Conservation (phyloP, 441 rosid species). For the Sinapis alba region DNA sequence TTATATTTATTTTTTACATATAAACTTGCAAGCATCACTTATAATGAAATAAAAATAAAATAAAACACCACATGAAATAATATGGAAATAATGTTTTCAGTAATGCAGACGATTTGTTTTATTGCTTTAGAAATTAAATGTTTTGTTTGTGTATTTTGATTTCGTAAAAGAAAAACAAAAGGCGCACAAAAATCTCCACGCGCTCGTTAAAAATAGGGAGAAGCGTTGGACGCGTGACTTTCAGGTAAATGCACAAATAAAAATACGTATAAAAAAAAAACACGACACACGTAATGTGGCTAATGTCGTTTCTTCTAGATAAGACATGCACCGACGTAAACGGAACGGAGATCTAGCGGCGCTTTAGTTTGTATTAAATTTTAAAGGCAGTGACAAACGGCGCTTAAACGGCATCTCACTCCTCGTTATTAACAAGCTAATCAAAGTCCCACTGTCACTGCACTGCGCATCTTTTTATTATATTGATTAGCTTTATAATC, state of each 20-base stretch:
- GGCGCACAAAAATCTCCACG: not conserved
- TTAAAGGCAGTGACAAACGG: constrained; percentile 43
- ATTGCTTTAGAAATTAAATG: not conserved
- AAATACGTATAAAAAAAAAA: not conserved
- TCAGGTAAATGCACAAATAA: not conserved
- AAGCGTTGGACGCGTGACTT: not conserved
- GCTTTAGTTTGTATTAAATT: constrained; percentile 1
- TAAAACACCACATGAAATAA: too few species aligned
- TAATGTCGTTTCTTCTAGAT: constrained; percentile 16
- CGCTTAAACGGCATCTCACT: constrained; percentile 40
- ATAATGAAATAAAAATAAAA: too few species aligned
- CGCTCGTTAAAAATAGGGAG: not conserved
- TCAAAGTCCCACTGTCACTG: constrained; percentile 20
- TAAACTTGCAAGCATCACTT: too few species aligned
- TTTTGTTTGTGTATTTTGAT: not conserved
- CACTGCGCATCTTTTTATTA: constrained; percentile 14
- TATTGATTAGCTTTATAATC: constrained; percentile 15
- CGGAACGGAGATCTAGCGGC: constrained; percentile 45
- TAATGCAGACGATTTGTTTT: too few species aligned
- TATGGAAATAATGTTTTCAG: too few species aligned
- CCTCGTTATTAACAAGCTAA: constrained; percentile 25
- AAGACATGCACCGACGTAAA: constrained; percentile 48
- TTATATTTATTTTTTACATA: too few species aligned
- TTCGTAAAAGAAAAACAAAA: not conserved
- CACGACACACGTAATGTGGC: constrained; percentile 1